Percentiles rank a stretch among this genome's conserved stretches.
phyloP scores from a whole-genome alignment of 2,329 filamentous ascomycete genomes.

The Penicillium sp. region DNA sequence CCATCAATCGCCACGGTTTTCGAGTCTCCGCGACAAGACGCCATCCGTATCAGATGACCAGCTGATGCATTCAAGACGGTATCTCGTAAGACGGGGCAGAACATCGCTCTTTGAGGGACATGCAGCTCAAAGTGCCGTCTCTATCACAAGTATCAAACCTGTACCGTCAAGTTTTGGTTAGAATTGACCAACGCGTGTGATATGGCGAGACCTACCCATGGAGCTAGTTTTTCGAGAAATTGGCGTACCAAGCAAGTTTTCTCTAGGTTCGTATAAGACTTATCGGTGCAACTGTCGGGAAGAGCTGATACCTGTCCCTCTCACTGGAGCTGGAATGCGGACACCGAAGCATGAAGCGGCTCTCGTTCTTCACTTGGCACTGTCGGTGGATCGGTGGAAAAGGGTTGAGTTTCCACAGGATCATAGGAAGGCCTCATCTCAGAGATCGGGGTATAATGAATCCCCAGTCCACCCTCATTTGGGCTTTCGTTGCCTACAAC shows the following conservation, averaged over 20 bases:
- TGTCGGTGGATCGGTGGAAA: not conserved
- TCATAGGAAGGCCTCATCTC: not conserved
- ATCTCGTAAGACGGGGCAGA: slow-evolving; percentile 15
- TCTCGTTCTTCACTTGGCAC: not conserved
- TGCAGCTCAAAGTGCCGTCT: slow-evolving; percentile 13
- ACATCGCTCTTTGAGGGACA: slow-evolving; percentile 14
- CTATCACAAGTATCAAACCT: slow-evolving; percentile 17
- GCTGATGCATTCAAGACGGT: slow-evolving; percentile 15
- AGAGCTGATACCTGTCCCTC: slow-evolving; percentile 8
- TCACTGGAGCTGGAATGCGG: not conserved
- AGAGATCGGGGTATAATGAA: not conserved
- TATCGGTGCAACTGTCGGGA: not conserved
- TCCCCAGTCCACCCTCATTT: not conserved
- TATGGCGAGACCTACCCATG: slow-evolving; percentile 4
- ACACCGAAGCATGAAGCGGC: not conserved
- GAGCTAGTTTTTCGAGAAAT: slow-evolving; percentile 10
- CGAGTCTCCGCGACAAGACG: not conserved
- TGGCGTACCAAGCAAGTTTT: slow-evolving; percentile 14
- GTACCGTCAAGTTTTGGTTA: not conserved
- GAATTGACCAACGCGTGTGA: not conserved
- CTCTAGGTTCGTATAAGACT: slow-evolving; percentile 7
- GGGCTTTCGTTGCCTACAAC: not conserved
- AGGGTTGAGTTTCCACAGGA: not conserved
- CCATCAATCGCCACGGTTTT: slow-evolving; percentile 2
- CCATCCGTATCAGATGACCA: slow-evolving; percentile 10